Conservation (phyloP, 345 rosid genomes). For the Salix dunnii region DNA sequence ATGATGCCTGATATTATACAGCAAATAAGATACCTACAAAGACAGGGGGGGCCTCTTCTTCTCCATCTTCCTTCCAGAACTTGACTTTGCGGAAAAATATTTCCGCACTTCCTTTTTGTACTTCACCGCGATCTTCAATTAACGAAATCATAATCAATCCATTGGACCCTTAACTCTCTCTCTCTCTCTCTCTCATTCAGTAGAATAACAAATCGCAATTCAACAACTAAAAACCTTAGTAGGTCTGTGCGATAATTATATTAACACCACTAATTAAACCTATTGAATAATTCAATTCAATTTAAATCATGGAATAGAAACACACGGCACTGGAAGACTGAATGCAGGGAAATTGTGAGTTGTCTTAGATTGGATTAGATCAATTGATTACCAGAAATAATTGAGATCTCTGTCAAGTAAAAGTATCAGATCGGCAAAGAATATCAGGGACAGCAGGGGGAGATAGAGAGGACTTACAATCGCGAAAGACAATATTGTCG, state of each 20-base stretch:
- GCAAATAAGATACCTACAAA: slow-evolving; percentile 80
- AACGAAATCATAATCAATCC: background rate
- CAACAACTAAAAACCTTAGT: no score
- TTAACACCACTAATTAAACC: no score
- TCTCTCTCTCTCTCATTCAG: background rate
- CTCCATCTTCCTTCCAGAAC: slow-evolving; percentile 97
- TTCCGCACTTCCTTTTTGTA: slow-evolving; percentile 86
- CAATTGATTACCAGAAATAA: background rate
- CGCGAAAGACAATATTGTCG: slow-evolving; percentile 96
- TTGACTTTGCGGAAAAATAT: slow-evolving; percentile 93
- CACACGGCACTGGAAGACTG: no score
- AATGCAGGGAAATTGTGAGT: no score
- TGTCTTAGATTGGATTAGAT: no score
- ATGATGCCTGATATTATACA: background rate
- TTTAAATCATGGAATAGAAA: no score
- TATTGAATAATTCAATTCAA: no score
- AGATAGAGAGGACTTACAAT: slow-evolving; percentile 50
- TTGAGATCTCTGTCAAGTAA: background rate
- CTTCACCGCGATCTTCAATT: slow-evolving; percentile 79
- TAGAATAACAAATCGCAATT: no score
- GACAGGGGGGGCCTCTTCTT: slow-evolving; percentile 97
- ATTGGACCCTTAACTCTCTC: background rate
- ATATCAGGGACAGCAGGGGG: background rate
- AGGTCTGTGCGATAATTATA: no score
- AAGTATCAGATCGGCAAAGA: slow-evolving; percentile 10